These are phyloP conservation scores for Glycine latifolia DNA, from an alignment of 306 rosid species.

Conservation along the genomic window DNA sequence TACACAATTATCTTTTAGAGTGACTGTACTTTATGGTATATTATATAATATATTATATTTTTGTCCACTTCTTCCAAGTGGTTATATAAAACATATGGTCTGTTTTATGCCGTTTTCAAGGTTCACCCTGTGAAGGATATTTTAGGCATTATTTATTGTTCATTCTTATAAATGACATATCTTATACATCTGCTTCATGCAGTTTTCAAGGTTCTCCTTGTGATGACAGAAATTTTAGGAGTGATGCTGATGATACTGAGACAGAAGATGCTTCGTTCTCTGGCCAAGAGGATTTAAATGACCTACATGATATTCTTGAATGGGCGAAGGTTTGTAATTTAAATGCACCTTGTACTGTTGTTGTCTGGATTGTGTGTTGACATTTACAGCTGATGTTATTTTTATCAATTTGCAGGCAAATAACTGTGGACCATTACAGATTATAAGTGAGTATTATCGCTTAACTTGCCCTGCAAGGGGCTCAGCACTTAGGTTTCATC, in stretches of 20 bases:
- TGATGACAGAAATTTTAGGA: constrained; percentile 91
- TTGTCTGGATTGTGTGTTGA: constrained; percentile 33
- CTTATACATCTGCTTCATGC: constrained; percentile 49
- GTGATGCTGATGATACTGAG: constrained; percentile 94
- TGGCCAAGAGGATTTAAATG: constrained; percentile 92
- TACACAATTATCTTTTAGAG: constrained; percentile 12
- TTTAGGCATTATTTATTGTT: constrained; percentile 61
- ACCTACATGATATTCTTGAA: constrained; percentile 84
- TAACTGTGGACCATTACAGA: constrained; percentile 83
- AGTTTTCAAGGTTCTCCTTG: constrained; percentile 98
- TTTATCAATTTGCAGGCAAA: constrained; percentile 68
- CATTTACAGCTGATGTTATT: constrained; percentile 29
- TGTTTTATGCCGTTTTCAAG: constrained; percentile 64
- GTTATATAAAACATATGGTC: constrained; percentile 21
- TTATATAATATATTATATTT: neutral
- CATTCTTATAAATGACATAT: constrained; percentile 32
- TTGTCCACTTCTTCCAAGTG: constrained; percentile 36
- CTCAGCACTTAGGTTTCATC: constrained; percentile 77
- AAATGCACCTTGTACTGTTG: constrained; percentile 19
- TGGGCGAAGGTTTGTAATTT: constrained; percentile 89
- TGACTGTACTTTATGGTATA: neutral
- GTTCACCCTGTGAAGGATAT: constrained; percentile 74
- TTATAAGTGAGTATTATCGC: constrained; percentile 83
- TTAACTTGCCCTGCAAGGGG: constrained; percentile 79
- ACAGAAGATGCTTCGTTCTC: constrained; percentile 93